Percentiles rank a stretch among this genome's conserved stretches.
phyloP scores from a whole-genome alignment of 305 asterid genomes.

The Fraxinus latifolia region DNA sequence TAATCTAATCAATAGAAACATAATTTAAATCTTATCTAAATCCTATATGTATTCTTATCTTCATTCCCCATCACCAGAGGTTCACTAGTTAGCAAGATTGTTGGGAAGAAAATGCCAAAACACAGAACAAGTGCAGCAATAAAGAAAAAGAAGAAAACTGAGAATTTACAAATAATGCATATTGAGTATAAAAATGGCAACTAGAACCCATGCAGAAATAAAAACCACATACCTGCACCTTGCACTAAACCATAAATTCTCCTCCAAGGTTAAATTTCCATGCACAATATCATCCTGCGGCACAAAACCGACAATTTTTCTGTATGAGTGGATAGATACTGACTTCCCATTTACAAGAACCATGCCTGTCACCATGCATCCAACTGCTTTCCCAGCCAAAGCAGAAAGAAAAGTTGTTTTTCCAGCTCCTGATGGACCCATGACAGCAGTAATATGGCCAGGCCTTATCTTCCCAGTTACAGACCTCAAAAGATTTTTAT shows the following conservation, averaged over 20 bases:
- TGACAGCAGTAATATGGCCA: conserved; percentile 81
- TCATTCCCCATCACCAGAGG: neutral
- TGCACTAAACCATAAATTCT: conserved; percentile 94
- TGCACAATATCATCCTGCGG: conserved; percentile 95
- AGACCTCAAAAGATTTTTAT: conserved; percentile 62
- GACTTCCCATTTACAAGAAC: conserved; percentile 66
- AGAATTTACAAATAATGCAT: neutral
- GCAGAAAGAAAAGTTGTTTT: conserved; percentile 90
- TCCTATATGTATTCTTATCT: neutral
- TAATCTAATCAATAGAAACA: neutral
- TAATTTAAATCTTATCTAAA: neutral
- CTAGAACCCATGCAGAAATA: neutral
- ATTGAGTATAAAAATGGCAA: neutral
- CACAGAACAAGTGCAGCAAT: neutral
- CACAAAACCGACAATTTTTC: conserved; percentile 75
- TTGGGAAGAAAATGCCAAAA: neutral
- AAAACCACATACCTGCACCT: conserved; percentile 60
- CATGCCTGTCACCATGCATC: conserved; percentile 58
- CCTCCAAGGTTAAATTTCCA: conserved; percentile 88
- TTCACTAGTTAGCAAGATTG: neutral
- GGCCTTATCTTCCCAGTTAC: conserved; percentile 66
- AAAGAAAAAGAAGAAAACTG: neutral
- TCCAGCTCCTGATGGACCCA: conserved; percentile 98
- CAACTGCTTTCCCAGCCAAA: conserved; percentile 78
- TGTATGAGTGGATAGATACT: conserved; percentile 64